These are phyloP conservation scores for Kwoniella shandongensis DNA, from an alignment of 768 basidiomycete genomes.

Conservation along the genomic window DNA sequence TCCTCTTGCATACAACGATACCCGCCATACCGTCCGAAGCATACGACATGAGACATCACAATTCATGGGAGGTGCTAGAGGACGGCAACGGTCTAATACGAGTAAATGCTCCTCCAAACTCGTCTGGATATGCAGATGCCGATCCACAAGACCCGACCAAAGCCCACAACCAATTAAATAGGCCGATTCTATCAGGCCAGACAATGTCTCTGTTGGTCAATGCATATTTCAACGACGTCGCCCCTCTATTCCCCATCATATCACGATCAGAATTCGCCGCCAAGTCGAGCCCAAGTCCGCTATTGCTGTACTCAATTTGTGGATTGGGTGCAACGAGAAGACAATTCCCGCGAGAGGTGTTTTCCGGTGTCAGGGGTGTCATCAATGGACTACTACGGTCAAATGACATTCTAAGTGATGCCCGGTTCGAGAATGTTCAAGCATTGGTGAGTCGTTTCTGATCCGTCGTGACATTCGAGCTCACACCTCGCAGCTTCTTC, in stretches of 20 bases:
- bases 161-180: conserved; percentile 37
- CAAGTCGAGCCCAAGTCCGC: conserved; percentile 67
- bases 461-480: background rate
- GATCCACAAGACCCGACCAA: conserved; percentile 28
- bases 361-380: conserved; percentile 81
- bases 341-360: conserved; percentile 78
- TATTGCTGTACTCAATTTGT: conserved; percentile 91
- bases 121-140: conserved; percentile 22
- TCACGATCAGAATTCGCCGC: conserved; percentile 84
- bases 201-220: conserved; percentile 68
- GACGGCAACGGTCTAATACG: conserved; percentile 80
- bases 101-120: conserved; percentile 47
- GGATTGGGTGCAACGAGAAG: conserved; percentile 80
- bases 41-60: conserved; percentile 84
- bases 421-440: conserved; percentile 83
- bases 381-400: conserved; percentile 83
- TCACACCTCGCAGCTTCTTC: conserved; percentile 18
- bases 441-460: conserved; percentile 58
- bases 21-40: conserved; percentile 80
- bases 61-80: conserved; percentile 80
- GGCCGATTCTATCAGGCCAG: conserved; percentile 40
- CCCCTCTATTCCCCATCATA: conserved; percentile 84
- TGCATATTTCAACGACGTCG: conserved; percentile 81
- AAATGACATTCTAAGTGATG: conserved; percentile 86
- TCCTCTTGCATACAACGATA: conserved; percentile 87